phyloP scores from a whole-genome alignment of 345 rosid genomes.

The Acer campestre region DNA sequence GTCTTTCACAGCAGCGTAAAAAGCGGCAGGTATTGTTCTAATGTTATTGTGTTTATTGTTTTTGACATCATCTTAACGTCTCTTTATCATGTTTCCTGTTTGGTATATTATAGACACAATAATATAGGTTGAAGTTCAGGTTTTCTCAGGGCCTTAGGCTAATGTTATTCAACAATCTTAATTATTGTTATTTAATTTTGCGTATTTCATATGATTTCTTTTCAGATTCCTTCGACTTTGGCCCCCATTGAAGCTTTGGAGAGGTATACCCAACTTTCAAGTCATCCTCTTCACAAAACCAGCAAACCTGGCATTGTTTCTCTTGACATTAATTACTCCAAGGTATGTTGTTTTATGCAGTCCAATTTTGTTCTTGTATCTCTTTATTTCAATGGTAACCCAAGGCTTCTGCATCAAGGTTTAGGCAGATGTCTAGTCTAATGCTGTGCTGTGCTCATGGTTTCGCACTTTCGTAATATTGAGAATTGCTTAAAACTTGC shows the following conservation, averaged over 20 bases:
- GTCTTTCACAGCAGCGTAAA: conserved; percentile 92
- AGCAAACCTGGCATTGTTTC: conserved; percentile 81
- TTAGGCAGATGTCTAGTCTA: background rate
- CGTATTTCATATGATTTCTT: conserved; percentile 5
- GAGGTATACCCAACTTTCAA: conserved; percentile 88
- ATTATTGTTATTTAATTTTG: background rate
- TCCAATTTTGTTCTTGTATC: conserved; percentile 2
- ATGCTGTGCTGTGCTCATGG: background rate
- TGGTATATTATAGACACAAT: background rate
- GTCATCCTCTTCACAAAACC: conserved; percentile 94
- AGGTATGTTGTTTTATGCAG: conserved; percentile 46
- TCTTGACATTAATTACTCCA: conserved; percentile 66
- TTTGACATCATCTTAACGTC: background rate
- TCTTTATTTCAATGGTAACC: background rate
- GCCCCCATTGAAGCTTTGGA: conserved; percentile 69
- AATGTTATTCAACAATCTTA: background rate
- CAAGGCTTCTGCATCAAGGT: background rate
- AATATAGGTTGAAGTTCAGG: background rate
- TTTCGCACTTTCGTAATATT: background rate
- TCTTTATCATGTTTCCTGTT: background rate
- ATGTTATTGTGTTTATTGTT: background rate
- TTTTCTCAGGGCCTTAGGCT: background rate
- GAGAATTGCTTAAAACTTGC: background rate
- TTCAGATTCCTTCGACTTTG: conserved; percentile 73
- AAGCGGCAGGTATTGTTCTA: conserved; percentile 59